Conservation (phyloP, 495 filamentous ascomycete genomes). For the Viridothelium virens region DNA sequence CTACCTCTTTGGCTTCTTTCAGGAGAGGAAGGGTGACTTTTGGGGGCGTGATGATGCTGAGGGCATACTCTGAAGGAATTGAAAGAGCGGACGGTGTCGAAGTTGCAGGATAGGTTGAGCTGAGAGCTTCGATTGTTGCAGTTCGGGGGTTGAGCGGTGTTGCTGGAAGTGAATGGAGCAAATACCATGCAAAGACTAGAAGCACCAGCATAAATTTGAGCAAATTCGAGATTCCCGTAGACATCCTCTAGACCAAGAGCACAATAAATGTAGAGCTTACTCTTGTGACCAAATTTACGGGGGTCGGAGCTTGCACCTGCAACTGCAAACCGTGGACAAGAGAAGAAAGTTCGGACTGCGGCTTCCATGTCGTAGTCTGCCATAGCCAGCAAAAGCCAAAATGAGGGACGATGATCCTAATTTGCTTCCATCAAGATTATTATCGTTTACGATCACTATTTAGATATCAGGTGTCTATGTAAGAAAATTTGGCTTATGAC, state of each 20-base stretch:
- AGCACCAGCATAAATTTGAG: conserved; percentile 4
- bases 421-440: too few species aligned
- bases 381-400: neutral
- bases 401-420: too few species aligned
- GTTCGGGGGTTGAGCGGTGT: conserved; percentile 72
- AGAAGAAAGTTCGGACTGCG: conserved; percentile 72
- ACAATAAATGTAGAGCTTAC: conserved; percentile 38
- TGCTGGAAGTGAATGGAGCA: conserved; percentile 62
- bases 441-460: too few species aligned
- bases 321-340: conserved; percentile 74
- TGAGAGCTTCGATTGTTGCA: neutral
- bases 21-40: conserved; percentile 61
- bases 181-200: conserved; percentile 84
- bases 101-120: neutral
- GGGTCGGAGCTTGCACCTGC: conserved; percentile 81
- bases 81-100: conserved; percentile 56
- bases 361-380: conserved; percentile 39
- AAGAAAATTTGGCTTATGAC: neutral
- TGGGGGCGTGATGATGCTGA: conserved; percentile 83
- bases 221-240: neutral
- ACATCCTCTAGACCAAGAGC: neutral
- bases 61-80: conserved; percentile 59
- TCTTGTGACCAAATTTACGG: conserved; percentile 84
- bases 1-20: conserved; percentile 68
- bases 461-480: too few species aligned